Conservation (phyloP, 2,329 filamentous ascomycete genomes). For the Neonectria ditissima region DNA sequence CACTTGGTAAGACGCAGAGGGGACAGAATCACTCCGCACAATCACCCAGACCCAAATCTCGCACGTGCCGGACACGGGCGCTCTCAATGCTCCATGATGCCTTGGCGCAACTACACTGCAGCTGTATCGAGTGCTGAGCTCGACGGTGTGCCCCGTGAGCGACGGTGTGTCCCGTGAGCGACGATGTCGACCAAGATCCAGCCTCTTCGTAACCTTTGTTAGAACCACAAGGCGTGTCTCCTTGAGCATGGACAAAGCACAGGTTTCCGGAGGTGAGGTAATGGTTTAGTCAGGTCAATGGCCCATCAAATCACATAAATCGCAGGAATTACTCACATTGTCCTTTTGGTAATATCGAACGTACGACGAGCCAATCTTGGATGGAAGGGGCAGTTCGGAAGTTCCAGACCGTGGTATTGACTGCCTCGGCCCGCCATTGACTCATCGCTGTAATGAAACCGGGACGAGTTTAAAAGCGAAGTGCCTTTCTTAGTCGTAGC, state of each 20-base stretch:
- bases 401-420: slow-evolving; percentile 7
- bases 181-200: no score
- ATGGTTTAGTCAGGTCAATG: no score
- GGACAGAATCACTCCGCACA: not conserved
- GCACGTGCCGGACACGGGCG: not conserved
- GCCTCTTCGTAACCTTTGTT: not conserved
- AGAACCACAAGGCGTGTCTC: not conserved
- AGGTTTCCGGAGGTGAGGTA: not conserved
- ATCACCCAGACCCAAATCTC: not conserved
- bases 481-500: no score
- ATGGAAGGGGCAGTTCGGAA: no score
- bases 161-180: no score
- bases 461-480: no score
- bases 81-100: not conserved
- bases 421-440: no score
- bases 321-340: no score
- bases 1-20: not conserved
- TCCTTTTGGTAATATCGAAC: no score
- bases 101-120: not conserved
- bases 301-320: no score
- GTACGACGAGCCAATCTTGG: no score
- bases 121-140: not conserved
- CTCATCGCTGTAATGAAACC: no score
- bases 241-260: not conserved
- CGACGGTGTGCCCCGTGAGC: not conserved